phyloP scores from a whole-genome alignment of 495 filamentous ascomycete species.

The Evernia prunastri region DNA sequence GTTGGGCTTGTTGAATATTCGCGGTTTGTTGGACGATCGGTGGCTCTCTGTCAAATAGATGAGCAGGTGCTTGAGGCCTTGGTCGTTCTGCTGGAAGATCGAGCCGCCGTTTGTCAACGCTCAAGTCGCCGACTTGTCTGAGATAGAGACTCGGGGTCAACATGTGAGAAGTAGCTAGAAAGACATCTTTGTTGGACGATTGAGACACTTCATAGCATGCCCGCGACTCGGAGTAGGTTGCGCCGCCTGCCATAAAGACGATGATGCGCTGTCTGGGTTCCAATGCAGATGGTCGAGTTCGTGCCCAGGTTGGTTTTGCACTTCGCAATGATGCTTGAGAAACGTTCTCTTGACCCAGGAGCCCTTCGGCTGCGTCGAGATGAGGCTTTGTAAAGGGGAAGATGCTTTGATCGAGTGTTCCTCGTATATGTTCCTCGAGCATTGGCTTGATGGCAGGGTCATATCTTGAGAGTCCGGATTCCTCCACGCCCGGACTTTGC shows the following conservation, averaged over 20 bases:
- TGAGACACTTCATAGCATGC: slow-evolving; percentile 83
- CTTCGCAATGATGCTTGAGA: slow-evolving; percentile 74
- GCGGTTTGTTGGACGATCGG: slow-evolving; percentile 40
- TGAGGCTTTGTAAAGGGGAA: slow-evolving; percentile 84
- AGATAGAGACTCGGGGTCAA: slow-evolving; percentile 73
- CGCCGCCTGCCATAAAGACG: slow-evolving; percentile 93
- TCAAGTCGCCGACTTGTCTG: slow-evolving; percentile 72
- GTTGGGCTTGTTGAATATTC: slow-evolving; percentile 31
- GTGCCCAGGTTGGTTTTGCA: slow-evolving; percentile 92
- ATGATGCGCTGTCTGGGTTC: slow-evolving; percentile 88
- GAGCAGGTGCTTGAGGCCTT: slow-evolving; percentile 70
- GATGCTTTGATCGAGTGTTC: slow-evolving; percentile 46
- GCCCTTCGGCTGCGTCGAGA: slow-evolving; percentile 52
- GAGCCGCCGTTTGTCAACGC: slow-evolving; percentile 63
- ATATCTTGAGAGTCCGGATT: slow-evolving; percentile 47
- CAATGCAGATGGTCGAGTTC: slow-evolving; percentile 61
- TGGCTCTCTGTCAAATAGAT: slow-evolving; percentile 76
- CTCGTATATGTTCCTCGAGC: slow-evolving; percentile 60
- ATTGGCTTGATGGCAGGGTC: slow-evolving; percentile 53
- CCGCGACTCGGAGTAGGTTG: slow-evolving; percentile 83
- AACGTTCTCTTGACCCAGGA: slow-evolving; percentile 45
- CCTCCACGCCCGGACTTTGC: slow-evolving; percentile 39
- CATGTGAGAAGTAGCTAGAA: slow-evolving; percentile 89
- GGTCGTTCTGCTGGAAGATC: slow-evolving; percentile 77
- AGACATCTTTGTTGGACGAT: slow-evolving; percentile 67